Percentiles rank a stretch among this genome's conserved stretches.
phyloP scores from a whole-genome alignment of 345 rosid species.

The Brassica juncea region DNA sequence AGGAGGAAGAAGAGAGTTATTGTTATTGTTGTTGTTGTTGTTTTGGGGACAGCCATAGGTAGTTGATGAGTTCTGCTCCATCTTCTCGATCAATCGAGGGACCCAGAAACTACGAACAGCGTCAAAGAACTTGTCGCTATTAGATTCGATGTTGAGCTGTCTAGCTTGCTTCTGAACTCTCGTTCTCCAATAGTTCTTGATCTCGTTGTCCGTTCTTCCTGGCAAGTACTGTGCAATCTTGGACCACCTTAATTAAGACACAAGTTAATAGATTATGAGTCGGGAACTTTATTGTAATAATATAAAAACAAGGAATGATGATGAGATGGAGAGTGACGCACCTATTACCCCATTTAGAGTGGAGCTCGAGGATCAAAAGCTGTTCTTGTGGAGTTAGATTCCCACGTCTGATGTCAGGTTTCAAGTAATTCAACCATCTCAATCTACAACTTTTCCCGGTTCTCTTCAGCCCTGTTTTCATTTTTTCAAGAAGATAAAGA shows the following conservation, averaged over 20 bases:
- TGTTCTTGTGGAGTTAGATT: slow-evolving; percentile 83
- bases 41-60: slow-evolving; percentile 21
- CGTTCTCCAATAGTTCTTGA: slow-evolving; percentile 96
- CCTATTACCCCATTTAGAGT: slow-evolving; percentile 94
- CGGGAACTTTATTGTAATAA: neutral
- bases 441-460: slow-evolving; percentile 93
- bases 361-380: slow-evolving; percentile 87
- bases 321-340: slow-evolving; percentile 22
- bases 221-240: slow-evolving; percentile 89
- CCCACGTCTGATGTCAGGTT: slow-evolving; percentile 90
- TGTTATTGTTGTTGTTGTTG: slow-evolving; percentile 6
- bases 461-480: slow-evolving; percentile 63
- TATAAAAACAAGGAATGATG: neutral
- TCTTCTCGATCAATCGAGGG: slow-evolving; percentile 75
- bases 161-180: slow-evolving; percentile 89
- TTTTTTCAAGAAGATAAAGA: neutral
- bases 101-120: slow-evolving; percentile 69
- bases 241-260: slow-evolving; percentile 62
- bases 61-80: slow-evolving; percentile 48
- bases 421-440: slow-evolving; percentile 90
- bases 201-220: slow-evolving; percentile 91
- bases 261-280: neutral
- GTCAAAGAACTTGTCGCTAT: slow-evolving; percentile 69
- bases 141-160: slow-evolving; percentile 75
- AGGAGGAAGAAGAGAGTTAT: slow-evolving; percentile 30